Conservation (phyloP, 164 flowering plant species). For the Stephania cephalantha region DNA sequence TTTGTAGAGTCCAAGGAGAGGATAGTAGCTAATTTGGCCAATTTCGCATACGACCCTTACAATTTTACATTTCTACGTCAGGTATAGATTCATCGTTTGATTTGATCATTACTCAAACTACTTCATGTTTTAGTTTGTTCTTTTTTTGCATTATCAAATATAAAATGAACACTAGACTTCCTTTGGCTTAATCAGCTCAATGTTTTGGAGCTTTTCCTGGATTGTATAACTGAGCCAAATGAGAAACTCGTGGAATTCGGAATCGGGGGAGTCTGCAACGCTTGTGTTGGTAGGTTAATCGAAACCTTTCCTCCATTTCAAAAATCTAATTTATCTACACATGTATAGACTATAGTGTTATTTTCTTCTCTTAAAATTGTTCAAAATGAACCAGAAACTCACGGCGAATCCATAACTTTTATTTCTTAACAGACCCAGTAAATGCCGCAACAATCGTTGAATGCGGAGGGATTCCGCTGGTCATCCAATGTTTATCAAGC, state of each 20-base stretch:
- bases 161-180: background rate
- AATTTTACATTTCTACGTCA: conserved; percentile 71
- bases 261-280: conserved; percentile 77
- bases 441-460: conserved; percentile 53
- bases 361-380: background rate
- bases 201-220: conserved; percentile 86
- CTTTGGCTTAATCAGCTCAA: conserved; percentile 53
- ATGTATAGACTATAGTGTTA: background rate
- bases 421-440: conserved; percentile 43
- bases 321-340: background rate
- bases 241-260: conserved; percentile 92
- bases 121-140: background rate
- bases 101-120: background rate
- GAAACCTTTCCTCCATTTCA: background rate
- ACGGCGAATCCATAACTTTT: background rate
- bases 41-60: conserved; percentile 94
- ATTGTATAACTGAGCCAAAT: conserved; percentile 88
- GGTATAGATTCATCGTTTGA: conserved; percentile 27
- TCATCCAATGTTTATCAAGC: conserved; percentile 71
- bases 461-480: conserved; percentile 65
- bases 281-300: conserved; percentile 51
- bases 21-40: conserved; percentile 76
- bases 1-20: conserved; percentile 63
- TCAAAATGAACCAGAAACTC: background rate
- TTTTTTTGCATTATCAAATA: conserved; percentile 6